Conservation (phyloP, 2,329 filamentous ascomycete genomes). For the Colletotrichum navitas region DNA sequence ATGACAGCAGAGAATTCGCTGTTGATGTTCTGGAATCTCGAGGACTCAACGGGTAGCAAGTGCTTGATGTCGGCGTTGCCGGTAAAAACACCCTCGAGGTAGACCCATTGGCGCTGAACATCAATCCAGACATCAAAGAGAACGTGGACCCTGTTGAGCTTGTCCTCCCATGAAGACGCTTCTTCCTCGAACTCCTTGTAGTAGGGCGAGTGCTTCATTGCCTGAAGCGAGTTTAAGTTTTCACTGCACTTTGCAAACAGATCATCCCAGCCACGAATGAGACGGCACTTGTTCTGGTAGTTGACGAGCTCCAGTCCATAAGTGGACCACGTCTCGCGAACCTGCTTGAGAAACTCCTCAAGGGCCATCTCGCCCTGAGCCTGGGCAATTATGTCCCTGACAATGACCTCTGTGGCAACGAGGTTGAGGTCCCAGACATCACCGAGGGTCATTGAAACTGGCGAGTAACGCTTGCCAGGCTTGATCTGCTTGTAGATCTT, state of each 20-base stretch:
- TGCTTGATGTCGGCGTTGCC: slow-evolving; percentile 99
- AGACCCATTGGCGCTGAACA: slow-evolving; percentile 99
- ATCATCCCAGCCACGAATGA: slow-evolving; percentile 98
- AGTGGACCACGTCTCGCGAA: slow-evolving; percentile 96
- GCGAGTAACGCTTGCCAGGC: slow-evolving; percentile 92
- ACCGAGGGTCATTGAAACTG: slow-evolving; percentile 94
- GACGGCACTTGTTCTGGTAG: slow-evolving; percentile 97
- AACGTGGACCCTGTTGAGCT: slow-evolving; percentile 95
- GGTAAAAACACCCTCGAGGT: slow-evolving; percentile 98
- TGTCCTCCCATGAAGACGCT: slow-evolving; percentile 96
- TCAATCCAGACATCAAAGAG: slow-evolving; percentile 99
- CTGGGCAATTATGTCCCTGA: slow-evolving; percentile 93
- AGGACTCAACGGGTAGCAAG: slow-evolving; percentile 94
- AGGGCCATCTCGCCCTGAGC: slow-evolving; percentile 98
- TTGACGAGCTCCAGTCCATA: slow-evolving; percentile 95
- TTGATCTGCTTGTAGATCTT: slow-evolving; percentile 98
- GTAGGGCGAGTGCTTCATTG: slow-evolving; percentile 98
- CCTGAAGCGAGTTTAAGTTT: slow-evolving; percentile 95
- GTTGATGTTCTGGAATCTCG: slow-evolving; percentile 98
- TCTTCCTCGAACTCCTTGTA: slow-evolving; percentile 99
- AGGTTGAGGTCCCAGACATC: slow-evolving; percentile 99
- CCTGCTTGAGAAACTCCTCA: slow-evolving; percentile 96
- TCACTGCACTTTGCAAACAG: slow-evolving; percentile 99
- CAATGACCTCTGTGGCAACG: slow-evolving; percentile 85
- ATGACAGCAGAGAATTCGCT: slow-evolving; percentile 99